Evolutionary conservation across 192 early-diverging fungal species (phyloP).

Genomic region (Helicostylum pulchrum): DNA sequence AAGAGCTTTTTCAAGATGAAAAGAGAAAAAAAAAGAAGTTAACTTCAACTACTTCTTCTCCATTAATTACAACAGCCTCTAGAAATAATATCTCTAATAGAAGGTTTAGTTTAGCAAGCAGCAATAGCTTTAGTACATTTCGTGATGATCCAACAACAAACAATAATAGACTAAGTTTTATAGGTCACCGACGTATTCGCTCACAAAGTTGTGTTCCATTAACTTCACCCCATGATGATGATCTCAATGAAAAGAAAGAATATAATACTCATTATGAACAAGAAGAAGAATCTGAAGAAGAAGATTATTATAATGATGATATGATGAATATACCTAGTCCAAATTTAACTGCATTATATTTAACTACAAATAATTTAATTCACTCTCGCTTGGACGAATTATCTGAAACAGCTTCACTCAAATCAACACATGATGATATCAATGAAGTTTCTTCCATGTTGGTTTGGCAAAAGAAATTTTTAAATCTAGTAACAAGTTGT

Average conservation of each 20-base stretch:
- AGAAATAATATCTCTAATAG: neutral
- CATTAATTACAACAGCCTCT: neutral
- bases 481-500: conserved; percentile 13
- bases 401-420: conserved; percentile 21
- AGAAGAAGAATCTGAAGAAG: conserved; percentile 4
- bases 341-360: conserved; percentile 21
- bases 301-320: conserved; percentile 7
- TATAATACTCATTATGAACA: conserved; percentile 5
- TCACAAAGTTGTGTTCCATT: conserved; percentile 4
- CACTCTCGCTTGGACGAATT: conserved; percentile 29
- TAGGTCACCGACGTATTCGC: conserved; percentile 11
- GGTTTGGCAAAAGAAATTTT: conserved; percentile 21
- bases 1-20: conserved; percentile 19
- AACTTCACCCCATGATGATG: neutral
- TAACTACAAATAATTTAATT: conserved; percentile 31
- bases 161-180: neutral
- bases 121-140: neutral
- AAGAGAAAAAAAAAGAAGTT: neutral
- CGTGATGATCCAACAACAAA: neutral
- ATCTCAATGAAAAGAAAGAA: neutral
- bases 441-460: neutral
- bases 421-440: neutral
- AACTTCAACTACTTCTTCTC: neutral
- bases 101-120: conserved; percentile 6
- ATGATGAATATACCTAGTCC: conserved; percentile 15